Base-by-base conservation (phyloP, 352 stramenopile genomes). In the Phytophthora agathidicida region DNA sequence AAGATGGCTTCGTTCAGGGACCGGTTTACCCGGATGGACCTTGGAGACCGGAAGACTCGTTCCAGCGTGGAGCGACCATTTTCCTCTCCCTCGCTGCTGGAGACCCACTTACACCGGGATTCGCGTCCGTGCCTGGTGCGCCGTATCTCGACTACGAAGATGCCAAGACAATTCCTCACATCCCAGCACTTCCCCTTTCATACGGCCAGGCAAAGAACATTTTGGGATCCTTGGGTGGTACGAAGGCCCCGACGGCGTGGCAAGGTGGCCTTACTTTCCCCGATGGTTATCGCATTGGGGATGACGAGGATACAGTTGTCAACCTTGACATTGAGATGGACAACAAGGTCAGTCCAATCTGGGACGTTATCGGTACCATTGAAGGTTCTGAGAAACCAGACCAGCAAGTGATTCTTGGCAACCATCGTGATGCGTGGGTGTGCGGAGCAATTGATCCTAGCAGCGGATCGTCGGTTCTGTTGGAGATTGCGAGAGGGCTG, bases 381-480 rank as follows among this genome's bases (percentile, higher is more conserved):
- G 64, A 83, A 13, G 86, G 80, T 28, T 31, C 38, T 0, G 50
- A 66, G 0, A 55, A 75, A 23, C 68, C 84, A 1, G 83, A 91
- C 16, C 57, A 81, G 46, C 83, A 75, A 13, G 77, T 96, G 2
- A 23, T 96, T 3, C 52, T 96, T 9, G 86, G 86, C 14, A 97
- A 96, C 68, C 88, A 97, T 62, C 81, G 90, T 9, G 90, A 97
- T 58, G 88, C 87, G 0, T 97, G 90, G 90, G 85, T 97, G 1
- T 96, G 88, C 32, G 90, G 89, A 3, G 90, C 86, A 1, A 65
- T 86, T 1, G 89, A 97, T 57, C 89, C 89, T 3, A 91, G 87
- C 35, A 90, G 71, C n/a, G 89, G 88, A n/a, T 94, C 88, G 0
- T 67, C 84, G 0, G 66, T 70, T 0, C 50, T 96, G 45, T 24